phyloP scores from a whole-genome alignment of 2,329 filamentous ascomycete species.

The Aureobasidium sp. region DNA sequence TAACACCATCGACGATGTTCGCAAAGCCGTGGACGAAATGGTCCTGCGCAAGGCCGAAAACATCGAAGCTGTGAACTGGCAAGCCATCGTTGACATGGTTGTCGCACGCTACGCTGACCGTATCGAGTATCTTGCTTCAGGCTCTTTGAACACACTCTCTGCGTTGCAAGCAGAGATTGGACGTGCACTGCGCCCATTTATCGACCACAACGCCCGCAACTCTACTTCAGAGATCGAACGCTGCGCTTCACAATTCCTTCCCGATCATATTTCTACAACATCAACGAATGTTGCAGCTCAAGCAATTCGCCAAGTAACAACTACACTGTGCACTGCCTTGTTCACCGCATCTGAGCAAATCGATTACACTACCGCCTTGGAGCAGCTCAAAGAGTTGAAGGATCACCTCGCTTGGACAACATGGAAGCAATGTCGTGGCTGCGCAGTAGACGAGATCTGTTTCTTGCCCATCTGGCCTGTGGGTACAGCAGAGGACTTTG shows the following conservation, averaged over 20 bases:
- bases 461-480: slow-evolving; percentile 57
- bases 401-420: slow-evolving; percentile 49
- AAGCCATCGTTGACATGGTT: slow-evolving; percentile 57
- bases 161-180: slow-evolving; percentile 22
- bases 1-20: slow-evolving; percentile 29
- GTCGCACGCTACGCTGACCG: slow-evolving; percentile 52
- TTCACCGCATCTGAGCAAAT: slow-evolving; percentile 17
- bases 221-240: slow-evolving; percentile 33
- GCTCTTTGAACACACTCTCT: slow-evolving; percentile 14
- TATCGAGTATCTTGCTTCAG: slow-evolving; percentile 33
- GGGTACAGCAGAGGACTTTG: slow-evolving; percentile 47
- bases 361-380: slow-evolving; percentile 21
- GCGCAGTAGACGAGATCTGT: slow-evolving; percentile 47
- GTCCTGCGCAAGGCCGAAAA: slow-evolving; percentile 26
- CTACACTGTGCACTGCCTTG: slow-evolving; percentile 28
- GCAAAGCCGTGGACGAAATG: slow-evolving; percentile 38
- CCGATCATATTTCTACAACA: slow-evolving; percentile 5
- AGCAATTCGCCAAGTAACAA: slow-evolving; percentile 24
- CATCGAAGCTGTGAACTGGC: slow-evolving; percentile 48
- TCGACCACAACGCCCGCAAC: slow-evolving; percentile 29
- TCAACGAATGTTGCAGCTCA: slow-evolving; percentile 18
- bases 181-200: slow-evolving; percentile 29
- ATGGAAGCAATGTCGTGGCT: slow-evolving; percentile 51
- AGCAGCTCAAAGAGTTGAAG: slow-evolving; percentile 34
- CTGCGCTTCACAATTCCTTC: slow-evolving; percentile 40